Percentiles rank a stretch among this genome's conserved stretches.
These are phyloP conservation scores for Hypoxylon sp. DNA, from an alignment of 2,329 filamentous ascomycete species.

Conservation along the genomic window DNA sequence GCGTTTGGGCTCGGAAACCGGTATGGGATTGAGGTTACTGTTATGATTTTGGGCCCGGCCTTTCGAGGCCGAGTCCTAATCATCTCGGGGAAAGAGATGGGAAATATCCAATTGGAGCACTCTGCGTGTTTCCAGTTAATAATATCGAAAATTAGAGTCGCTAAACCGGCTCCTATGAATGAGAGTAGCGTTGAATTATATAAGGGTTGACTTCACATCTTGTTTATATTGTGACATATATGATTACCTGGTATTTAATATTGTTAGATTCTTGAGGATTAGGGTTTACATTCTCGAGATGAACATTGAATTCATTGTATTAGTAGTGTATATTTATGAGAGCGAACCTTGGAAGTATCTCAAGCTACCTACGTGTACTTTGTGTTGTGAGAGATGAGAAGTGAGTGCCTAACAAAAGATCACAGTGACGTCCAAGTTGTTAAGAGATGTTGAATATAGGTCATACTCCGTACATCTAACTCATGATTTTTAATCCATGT, in stretches of 20 bases:
- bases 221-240: slow-evolving; percentile 2
- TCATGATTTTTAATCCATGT: too few species aligned
- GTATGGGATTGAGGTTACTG: slow-evolving; percentile 8
- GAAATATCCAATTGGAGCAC: slow-evolving; percentile 6
- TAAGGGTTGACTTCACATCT: background rate
- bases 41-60: slow-evolving; percentile 9
- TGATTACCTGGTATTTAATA: background rate
- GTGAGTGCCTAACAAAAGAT: background rate
- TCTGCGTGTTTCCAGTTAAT: slow-evolving; percentile 13
- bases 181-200: slow-evolving; percentile 18
- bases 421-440: too few species aligned
- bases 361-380: too few species aligned
- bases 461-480: background rate
- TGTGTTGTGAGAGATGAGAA: background rate
- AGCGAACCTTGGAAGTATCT: too few species aligned
- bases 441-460: too few species aligned
- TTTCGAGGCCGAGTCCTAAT: slow-evolving; percentile 5
- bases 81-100: slow-evolving; percentile 6
- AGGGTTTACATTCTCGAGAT: background rate
- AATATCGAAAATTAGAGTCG: slow-evolving; percentile 24
- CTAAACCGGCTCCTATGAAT: slow-evolving; percentile 13
- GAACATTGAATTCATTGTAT: background rate
- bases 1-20: too few species aligned
- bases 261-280: background rate
- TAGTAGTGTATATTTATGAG: background rate